phyloP scores from a whole-genome alignment of 371 early-diverging fungal genomes.

The Actinomortierella wolfii region DNA sequence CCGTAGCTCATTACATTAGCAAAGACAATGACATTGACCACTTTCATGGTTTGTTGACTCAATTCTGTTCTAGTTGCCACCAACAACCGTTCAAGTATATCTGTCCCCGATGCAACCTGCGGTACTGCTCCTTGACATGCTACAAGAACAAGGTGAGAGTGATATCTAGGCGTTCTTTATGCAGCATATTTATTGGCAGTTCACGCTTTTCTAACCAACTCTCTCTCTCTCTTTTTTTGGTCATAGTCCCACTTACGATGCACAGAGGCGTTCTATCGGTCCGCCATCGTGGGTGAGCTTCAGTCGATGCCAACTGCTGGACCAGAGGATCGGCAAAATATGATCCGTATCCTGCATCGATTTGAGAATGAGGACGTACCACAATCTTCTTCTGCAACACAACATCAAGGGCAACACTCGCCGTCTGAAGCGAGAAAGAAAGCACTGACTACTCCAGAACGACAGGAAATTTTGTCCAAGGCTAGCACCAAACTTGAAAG shows the following conservation, averaged over 20 bases:
- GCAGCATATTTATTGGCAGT: conserved; percentile 25
- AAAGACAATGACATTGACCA: background rate
- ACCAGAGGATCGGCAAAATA: conserved; percentile 51
- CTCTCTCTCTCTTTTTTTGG: background rate
- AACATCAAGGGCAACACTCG: conserved; percentile 9
- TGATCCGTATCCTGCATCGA: conserved; percentile 58
- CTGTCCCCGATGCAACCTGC: conserved; percentile 73
- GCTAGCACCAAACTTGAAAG: conserved; percentile 18
- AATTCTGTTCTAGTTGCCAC: conserved; percentile 53
- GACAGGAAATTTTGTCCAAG: conserved; percentile 28
- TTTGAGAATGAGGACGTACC: conserved; percentile 54
- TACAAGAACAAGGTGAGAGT: conserved; percentile 60
- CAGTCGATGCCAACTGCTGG: conserved; percentile 49
- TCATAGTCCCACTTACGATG: conserved; percentile 52
- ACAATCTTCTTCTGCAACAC: conserved; percentile 15
- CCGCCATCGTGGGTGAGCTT: conserved; percentile 64
- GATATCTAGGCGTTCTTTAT: background rate
- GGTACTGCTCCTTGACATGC: conserved; percentile 70
- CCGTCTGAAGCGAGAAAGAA: conserved; percentile 1
- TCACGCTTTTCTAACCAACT: conserved; percentile 8
- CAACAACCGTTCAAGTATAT: conserved; percentile 62
- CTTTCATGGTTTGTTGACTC: background rate
- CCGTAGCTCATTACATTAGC: background rate
- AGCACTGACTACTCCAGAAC: conserved; percentile 21
- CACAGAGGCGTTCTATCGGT: conserved; percentile 71